Conservation (phyloP, 768 basidiomycete species). For the Russula ochroleuca region DNA sequence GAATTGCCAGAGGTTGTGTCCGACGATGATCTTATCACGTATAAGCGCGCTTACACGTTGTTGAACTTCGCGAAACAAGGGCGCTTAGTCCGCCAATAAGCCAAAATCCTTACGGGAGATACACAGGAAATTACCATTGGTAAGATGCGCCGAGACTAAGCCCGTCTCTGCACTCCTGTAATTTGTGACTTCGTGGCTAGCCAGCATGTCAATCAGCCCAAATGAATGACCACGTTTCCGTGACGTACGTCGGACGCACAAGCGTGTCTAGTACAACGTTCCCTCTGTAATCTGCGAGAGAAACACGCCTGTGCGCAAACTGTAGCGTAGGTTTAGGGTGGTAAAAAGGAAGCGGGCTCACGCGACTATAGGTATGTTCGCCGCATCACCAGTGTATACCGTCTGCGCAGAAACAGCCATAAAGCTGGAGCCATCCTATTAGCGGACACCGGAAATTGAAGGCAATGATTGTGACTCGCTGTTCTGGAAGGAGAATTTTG, state of each 20-base stretch:
- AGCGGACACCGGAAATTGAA: constrained; percentile 4
- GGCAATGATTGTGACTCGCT: too few relatives aligned
- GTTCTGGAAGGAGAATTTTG: constrained; percentile 33
- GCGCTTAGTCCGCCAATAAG: constrained; percentile 36
- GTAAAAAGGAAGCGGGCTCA: constrained; percentile 32
- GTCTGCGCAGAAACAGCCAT: constrained; percentile 45
- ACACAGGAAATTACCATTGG: constrained; percentile 35
- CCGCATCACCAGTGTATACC: constrained; percentile 42
- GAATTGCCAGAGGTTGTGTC: constrained; percentile 52
- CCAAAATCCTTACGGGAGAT: neutral
- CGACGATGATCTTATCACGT: constrained; percentile 48
- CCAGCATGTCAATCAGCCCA: neutral
- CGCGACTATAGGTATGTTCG: constrained; percentile 50
- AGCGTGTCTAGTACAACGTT: constrained; percentile 44
- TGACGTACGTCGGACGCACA: constrained; percentile 48
- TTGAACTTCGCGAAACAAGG: constrained; percentile 47
- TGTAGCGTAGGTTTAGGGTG: neutral
- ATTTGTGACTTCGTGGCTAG: constrained; percentile 47
- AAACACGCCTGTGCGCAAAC: constrained; percentile 42
- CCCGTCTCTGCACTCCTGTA: constrained; percentile 48
- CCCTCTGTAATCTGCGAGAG: constrained; percentile 48
- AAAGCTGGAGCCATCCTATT: constrained; percentile 36
- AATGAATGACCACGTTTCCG: neutral
- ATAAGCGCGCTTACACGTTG: constrained; percentile 42
- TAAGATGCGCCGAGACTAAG: constrained; percentile 39